Base-by-base conservation (phyloP, 306 rosid genomes). In the Styphnolobium japonicum region DNA sequence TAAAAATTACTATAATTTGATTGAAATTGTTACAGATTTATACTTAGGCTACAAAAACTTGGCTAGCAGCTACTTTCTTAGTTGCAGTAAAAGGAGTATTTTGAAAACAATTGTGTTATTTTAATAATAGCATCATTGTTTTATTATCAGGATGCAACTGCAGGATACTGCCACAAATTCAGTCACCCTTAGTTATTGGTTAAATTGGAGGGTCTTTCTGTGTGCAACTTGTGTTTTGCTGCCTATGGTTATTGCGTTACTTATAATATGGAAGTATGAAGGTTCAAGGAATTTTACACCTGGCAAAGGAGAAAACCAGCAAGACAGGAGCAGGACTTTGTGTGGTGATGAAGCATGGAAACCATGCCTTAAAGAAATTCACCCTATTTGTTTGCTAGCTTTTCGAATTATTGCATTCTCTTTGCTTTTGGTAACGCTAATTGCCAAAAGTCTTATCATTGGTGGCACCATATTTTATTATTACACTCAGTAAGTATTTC, bases 401-500 rank as follows among this genome's bases (percentile, higher is more conserved):
- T 90, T 80, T 74, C 88, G 97, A 27, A 52, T 90, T 53, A 27
- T 70, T 71, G 87, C 97, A 5, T 90, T 87, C 75, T 61, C 57
- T 80, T 43, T 73, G 57, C 90, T 90, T 57, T 80, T 92, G 85
- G 86, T 76, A 40, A 39, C 90, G 0, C 73, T 89, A 16, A 74
- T 87, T 67, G 80, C 78, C 64, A 92, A 90, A 80, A 46, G 83
- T 70, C 61, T 64, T 45, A 31, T 43, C 15, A 85, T 25, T 65
- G 86, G 89, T 5, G 85, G 82, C 69, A 14, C 27, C 85, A 80
- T 70, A 43, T 90, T 83, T 80, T 85, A 19, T 83, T 89, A 87
- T 81, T 94, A 94, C 63, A 94, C 96, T 55, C 98, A 90, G 97
- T 94, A 86, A 90, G 97, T 80, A 62, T 48, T 79, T 82, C 81